Conservation (phyloP, 768 basidiomycete genomes). For the Exidia glandulosa region DNA sequence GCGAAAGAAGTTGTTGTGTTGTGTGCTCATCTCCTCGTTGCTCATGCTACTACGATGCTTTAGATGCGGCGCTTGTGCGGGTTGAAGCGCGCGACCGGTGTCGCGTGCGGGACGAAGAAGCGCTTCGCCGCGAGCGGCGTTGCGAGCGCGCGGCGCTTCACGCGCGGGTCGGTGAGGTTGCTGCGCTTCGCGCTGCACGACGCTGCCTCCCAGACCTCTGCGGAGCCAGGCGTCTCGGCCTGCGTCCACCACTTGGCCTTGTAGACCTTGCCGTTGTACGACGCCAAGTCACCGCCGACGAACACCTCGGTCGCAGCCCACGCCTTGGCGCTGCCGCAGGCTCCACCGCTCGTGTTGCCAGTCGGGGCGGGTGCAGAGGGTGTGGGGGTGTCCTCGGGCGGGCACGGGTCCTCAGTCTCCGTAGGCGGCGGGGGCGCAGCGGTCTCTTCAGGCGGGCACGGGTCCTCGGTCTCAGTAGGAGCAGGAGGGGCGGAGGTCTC, state of each 20-base stretch:
- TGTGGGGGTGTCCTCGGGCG: not conserved
- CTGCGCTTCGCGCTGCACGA: not conserved
- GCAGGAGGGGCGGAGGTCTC: not conserved
- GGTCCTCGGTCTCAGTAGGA: not conserved
- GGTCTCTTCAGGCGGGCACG: not conserved
- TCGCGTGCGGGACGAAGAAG: not conserved
- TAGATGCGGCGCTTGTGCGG: not conserved
- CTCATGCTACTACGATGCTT: too few species aligned
- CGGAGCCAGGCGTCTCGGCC: not conserved
- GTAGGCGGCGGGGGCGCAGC: not conserved
- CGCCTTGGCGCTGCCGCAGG: not conserved
- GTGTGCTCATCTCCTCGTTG: not conserved
- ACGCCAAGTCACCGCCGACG: not conserved
- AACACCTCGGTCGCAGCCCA: not conserved
- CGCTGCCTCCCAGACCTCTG: not conserved
- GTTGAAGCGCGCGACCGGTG: not conserved
- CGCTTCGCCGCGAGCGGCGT: not conserved
- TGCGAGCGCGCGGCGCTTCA: not conserved
- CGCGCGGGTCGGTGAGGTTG: not conserved
- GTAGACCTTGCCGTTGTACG: not conserved
- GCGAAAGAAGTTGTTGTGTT: not conserved
- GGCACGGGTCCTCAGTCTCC: not conserved
- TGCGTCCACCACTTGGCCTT: slow-evolving; percentile 1
- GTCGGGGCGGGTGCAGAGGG: not conserved
- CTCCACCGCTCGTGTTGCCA: not conserved